Percentiles rank a stretch among this genome's conserved stretches.
Conservation (phyloP, 2,329 filamentous ascomycete species). For the Exophiala viscosa region DNA sequence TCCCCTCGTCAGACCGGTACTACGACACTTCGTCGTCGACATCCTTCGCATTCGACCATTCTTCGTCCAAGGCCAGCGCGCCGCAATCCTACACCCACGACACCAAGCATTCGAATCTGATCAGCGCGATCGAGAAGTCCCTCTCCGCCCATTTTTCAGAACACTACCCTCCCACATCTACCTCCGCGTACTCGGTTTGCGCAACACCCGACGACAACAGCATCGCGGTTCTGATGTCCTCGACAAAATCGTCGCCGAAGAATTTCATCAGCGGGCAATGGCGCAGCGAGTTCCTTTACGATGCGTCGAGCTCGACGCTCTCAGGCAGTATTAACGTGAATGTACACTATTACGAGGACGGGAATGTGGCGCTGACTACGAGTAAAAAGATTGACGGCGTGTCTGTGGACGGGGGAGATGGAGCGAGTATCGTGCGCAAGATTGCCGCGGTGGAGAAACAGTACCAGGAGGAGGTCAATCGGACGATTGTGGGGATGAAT, state of each 20-base stretch:
- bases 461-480: constrained; percentile 95
- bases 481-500: constrained; percentile 79
- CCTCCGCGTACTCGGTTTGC: constrained; percentile 72
- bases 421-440: constrained; percentile 67
- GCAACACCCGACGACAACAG: constrained; percentile 52
- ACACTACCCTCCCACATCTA: constrained; percentile 79
- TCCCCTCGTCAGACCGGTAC: constrained; percentile 68
- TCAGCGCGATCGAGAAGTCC: constrained; percentile 72
- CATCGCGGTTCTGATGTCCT: constrained; percentile 80
- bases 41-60: constrained; percentile 85
- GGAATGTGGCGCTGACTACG: constrained; percentile 91
- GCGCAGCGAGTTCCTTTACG: constrained; percentile 80
- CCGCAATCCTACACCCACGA: constrained; percentile 77
- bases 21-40: constrained; percentile 85
- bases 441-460: constrained; percentile 79
- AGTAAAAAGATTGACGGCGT: constrained; percentile 53
- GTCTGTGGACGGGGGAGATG: constrained; percentile 48
- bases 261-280: constrained; percentile 99
- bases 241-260: constrained; percentile 95
- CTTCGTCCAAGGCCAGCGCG: constrained; percentile 77
- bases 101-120: constrained; percentile 69
- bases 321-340: constrained; percentile 85
- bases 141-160: constrained; percentile 74
- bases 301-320: constrained; percentile 64
- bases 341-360: constrained; percentile 99